These are phyloP conservation scores for Candolleomyces aberdarensis DNA, from an alignment of 768 basidiomycete genomes.

Conservation along the genomic window DNA sequence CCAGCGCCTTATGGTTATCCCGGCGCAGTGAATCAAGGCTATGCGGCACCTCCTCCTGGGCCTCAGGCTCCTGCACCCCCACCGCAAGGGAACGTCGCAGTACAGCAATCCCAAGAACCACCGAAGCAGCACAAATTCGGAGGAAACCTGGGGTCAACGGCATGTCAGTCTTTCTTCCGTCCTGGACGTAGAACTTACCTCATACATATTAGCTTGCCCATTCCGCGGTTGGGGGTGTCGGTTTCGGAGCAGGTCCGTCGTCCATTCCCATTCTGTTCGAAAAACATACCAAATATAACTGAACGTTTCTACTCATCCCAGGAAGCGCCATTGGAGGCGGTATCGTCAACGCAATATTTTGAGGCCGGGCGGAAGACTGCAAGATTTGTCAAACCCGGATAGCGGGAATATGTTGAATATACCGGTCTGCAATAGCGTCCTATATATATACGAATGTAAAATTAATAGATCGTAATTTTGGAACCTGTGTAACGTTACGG, in stretches of 20 bases:
- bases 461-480: not conserved
- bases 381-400: too few species aligned
- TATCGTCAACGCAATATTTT: conserved; percentile 49
- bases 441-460: not conserved
- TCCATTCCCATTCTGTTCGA: conserved; percentile 15
- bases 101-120: conserved; percentile 1
- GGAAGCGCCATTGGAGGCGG: conserved; percentile 44
- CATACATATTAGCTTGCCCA: conserved; percentile 39
- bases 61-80: too few species aligned
- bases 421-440: not conserved
- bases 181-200: conserved; percentile 1
- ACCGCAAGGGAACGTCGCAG: too few species aligned
- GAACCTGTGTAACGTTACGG: not conserved
- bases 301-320: conserved; percentile 13
- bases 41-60: conserved; percentile 4
- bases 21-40: conserved; percentile 11
- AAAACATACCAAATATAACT: conserved; percentile 23
- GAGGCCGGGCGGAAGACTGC: conserved; percentile 1
- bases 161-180: conserved; percentile 18
- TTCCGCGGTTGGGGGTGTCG: conserved; percentile 62
- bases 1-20: too few species aligned
- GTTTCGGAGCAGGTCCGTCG: conserved; percentile 65
- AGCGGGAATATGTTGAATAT: not conserved
- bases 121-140: conserved; percentile 54
- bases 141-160: conserved; percentile 49